Evolutionary conservation across 2,329 filamentous ascomycete species (phyloP).

Genomic region (Nemania sp.): DNA sequence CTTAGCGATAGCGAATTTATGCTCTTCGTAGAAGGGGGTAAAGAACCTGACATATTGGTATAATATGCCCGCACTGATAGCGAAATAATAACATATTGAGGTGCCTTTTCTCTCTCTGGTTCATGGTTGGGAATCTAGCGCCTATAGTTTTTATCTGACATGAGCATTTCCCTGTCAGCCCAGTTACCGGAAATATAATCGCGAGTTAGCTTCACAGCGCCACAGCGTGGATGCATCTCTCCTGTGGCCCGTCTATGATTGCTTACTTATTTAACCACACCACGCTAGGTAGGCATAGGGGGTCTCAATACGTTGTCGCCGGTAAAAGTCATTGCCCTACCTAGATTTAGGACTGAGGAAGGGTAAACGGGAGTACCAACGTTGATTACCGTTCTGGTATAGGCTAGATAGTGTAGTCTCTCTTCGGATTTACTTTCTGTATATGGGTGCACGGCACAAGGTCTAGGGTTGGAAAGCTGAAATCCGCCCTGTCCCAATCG

Average conservation of each 20-base stretch:
- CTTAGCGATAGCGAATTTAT: background rate
- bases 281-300: conserved; percentile 3
- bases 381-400: background rate
- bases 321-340: background rate
- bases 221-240: background rate
- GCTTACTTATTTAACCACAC: no score
- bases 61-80: background rate
- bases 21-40: conserved; percentile 11
- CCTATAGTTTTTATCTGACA: no score
- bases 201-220: background rate
- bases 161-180: no score
- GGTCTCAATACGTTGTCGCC: background rate
- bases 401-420: background rate
- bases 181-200: background rate
- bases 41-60: conserved; percentile 14
- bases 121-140: background rate
- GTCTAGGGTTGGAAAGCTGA: conserved; percentile 13
- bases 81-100: background rate
- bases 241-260: background rate
- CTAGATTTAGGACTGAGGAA: background rate
- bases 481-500: conserved; percentile 19
- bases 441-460: background rate
- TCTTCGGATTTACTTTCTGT: background rate
- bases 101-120: background rate
- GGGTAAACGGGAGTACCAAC: background rate